Evolutionary conservation across 2,329 filamentous ascomycete species (phyloP), one percentile per base, ranked within the genome.

Genomic region (Pseudocercospora fuligena): DNA sequence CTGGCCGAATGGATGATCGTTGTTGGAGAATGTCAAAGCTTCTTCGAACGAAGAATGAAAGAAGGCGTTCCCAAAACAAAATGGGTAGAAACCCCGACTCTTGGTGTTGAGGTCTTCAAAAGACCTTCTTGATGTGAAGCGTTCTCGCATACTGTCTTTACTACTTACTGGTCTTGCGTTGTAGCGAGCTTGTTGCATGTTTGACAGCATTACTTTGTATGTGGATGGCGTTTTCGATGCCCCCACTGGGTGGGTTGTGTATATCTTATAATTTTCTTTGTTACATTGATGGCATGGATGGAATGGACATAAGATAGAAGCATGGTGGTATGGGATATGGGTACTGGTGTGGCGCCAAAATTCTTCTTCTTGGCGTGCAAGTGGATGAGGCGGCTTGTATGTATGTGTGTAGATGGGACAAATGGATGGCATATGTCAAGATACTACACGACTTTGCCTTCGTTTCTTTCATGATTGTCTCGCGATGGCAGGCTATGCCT

Each of bases 1-100:
- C 82, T 95, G 53, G 91, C 91, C 0, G 92, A 95, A 78, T 95
- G 92, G 92, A 84, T 85, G 21, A 81, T 92, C 19, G 86, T 94
- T 21, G 88, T 93, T 16, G 86, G 87, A 64, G 92, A 95, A 77
- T 92, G 89, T 81, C 92, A 94, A 79, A 92, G 88, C 74, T 95
- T 94, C 78, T 88, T 93, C 33, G 91, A 94, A 66, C 84, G 92
- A 54, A 86, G 92, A 63, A 88, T 89, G 60, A 88, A 88, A 56
- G 92, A 95, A 76, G 92, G 92, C 53, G 87, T 93, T 9, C 84
- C 87, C 1, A 82, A 82, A 0, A 85, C 92, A 66, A 83, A 82
- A 70, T 87, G 89, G 51, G 88, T 94, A 49, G 92, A 94, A 78
- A 89, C 90, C 49, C 89, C 89, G 2, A 83, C 82, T 5, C 80